A percentile compares a stretch with the other conserved stretches of the same genome.
Evolutionary conservation across 2,329 filamentous ascomycete species (phyloP).

Genomic region (Fusarium tricinctum): DNA sequence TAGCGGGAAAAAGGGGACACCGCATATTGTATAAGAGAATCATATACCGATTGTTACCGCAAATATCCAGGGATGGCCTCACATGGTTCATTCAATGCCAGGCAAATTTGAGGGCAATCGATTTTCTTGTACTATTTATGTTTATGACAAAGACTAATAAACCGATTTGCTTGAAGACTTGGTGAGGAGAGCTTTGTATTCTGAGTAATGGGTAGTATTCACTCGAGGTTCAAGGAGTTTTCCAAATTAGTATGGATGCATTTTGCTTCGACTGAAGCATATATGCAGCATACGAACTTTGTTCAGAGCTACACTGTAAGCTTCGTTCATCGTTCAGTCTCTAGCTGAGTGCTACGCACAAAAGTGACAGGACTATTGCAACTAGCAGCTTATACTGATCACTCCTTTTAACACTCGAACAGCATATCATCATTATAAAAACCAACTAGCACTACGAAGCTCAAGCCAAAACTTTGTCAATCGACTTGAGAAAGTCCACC

Average conservation of each 20-base stretch:
- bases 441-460: neutral
- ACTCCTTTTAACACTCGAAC: neutral
- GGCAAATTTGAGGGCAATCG: constrained; percentile 26
- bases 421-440: neutral
- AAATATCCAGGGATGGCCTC: constrained; percentile 28
- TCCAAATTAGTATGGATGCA: neutral
- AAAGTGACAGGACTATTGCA: neutral
- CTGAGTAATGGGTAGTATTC: neutral
- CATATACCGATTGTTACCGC: constrained; percentile 29
- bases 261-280: neutral
- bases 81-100: constrained; percentile 33
- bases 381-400: neutral
- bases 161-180: constrained; percentile 19
- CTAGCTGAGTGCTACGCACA: neutral
- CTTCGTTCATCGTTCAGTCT: neutral
- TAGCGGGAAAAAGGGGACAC: constrained; percentile 45
- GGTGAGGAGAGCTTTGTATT: constrained; percentile 2
- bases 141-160: constrained; percentile 44
- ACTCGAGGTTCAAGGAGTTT: neutral
- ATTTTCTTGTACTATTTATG: constrained; percentile 42
- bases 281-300: neutral
- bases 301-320: neutral
- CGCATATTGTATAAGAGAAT: constrained; percentile 31
- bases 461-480: constrained; percentile 26
- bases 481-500: constrained; percentile 31